These are phyloP conservation scores for Apophysomyces trapeziformis DNA, from an alignment of 371 early-diverging fungal genomes.

Conservation along the genomic window DNA sequence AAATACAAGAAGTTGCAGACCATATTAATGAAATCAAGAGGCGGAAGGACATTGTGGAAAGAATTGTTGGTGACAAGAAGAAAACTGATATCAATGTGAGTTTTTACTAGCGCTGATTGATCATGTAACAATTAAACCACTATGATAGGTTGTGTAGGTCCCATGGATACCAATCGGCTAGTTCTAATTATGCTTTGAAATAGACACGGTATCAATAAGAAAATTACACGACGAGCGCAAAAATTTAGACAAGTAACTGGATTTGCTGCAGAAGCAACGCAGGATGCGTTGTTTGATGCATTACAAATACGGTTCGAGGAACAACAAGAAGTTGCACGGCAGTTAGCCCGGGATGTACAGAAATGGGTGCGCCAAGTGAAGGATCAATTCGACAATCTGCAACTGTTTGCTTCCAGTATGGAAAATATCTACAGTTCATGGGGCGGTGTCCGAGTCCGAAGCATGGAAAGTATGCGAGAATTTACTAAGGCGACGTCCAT, in stretches of 20 bases:
- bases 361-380: conserved; percentile 60
- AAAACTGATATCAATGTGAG: conserved; percentile 66
- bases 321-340: conserved; percentile 57
- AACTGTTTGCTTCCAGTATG: conserved; percentile 57
- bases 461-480: conserved; percentile 34
- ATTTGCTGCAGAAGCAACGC: conserved; percentile 50
- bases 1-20: conserved; percentile 73
- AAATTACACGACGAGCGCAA: conserved; percentile 57
- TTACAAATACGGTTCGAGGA: conserved; percentile 63
- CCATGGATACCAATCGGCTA: background rate
- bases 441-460: conserved; percentile 48
- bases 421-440: conserved; percentile 62
- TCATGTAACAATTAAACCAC: background rate
- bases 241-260: conserved; percentile 39
- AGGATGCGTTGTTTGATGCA: conserved; percentile 63
- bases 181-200: background rate
- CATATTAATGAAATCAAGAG: conserved; percentile 84
- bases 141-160: conserved; percentile 48
- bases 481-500: conserved; percentile 32
- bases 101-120: background rate
- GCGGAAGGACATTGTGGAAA: conserved; percentile 83
- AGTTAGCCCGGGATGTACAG: conserved; percentile 59
- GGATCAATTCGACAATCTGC: conserved; percentile 63
- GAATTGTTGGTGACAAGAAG: conserved; percentile 75
- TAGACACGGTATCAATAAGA: conserved; percentile 80